phyloP scores from a whole-genome alignment of 257 asterid genomes.

The Plantago major region DNA sequence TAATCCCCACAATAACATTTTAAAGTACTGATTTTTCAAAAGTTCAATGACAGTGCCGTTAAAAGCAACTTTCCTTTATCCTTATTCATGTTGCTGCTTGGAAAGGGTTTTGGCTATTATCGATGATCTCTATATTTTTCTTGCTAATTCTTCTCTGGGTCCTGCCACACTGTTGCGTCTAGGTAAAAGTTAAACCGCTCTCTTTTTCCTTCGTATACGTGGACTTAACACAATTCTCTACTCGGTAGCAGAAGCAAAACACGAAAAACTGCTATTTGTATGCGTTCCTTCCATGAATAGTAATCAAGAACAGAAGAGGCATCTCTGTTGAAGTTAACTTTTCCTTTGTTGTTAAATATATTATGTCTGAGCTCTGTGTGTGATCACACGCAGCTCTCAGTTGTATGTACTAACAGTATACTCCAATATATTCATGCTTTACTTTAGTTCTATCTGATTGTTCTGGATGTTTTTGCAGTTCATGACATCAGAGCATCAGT shows the following conservation, averaged over 20 bases:
- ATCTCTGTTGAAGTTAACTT: background rate
- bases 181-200: too few species aligned
- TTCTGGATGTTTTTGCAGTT: slow-evolving; percentile 46
- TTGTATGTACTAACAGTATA: background rate
- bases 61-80: too few species aligned
- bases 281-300: background rate
- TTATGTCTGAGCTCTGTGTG: background rate
- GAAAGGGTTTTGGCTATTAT: too few species aligned
- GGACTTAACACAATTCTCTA: too few species aligned
- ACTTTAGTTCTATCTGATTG: background rate
- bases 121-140: too few species aligned
- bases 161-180: too few species aligned
- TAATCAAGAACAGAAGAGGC: background rate
- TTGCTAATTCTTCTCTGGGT: too few species aligned
- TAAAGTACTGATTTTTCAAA: too few species aligned
- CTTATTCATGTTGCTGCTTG: too few species aligned
- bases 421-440: background rate
- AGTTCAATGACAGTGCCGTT: too few species aligned
- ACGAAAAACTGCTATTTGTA: background rate
- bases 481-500: slow-evolving; percentile 92
- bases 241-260: background rate
- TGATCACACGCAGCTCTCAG: background rate
- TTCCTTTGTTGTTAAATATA: background rate
- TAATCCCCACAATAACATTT: too few species aligned
- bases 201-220: too few species aligned